Percentiles rank a stretch among this genome's conserved stretches.
These are phyloP conservation scores for Ceratocystis destructans DNA, from an alignment of 2,329 filamentous ascomycete species.

Conservation along the genomic window DNA sequence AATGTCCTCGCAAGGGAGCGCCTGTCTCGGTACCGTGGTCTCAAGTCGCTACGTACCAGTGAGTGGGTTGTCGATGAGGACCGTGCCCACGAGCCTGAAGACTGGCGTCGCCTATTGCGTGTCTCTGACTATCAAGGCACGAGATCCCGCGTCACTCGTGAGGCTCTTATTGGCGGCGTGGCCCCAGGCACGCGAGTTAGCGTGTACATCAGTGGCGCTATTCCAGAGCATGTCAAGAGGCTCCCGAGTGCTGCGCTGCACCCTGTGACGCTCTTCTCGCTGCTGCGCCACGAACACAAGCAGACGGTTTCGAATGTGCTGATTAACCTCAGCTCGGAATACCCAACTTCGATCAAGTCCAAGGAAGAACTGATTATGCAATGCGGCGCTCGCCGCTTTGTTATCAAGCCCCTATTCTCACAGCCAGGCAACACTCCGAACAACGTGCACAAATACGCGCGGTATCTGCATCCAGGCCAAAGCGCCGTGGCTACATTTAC, in stretches of 20 bases:
- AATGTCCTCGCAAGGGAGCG: slow-evolving; percentile 75
- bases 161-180: slow-evolving; percentile 80
- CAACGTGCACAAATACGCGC: slow-evolving; percentile 92
- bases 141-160: slow-evolving; percentile 59
- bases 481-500: slow-evolving; percentile 82
- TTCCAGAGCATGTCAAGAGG: slow-evolving; percentile 31
- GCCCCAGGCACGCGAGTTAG: slow-evolving; percentile 70
- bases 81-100: slow-evolving; percentile 69
- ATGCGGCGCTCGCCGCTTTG: slow-evolving; percentile 72
- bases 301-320: slow-evolving; percentile 79
- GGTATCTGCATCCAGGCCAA: slow-evolving; percentile 80
- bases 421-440: slow-evolving; percentile 82
- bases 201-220: slow-evolving; percentile 51
- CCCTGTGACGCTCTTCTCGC: slow-evolving; percentile 67
- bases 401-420: slow-evolving; percentile 84
- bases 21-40: slow-evolving; percentile 69
- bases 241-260: slow-evolving; percentile 35
- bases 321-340: slow-evolving; percentile 69
- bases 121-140: slow-evolving; percentile 82
- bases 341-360: slow-evolving; percentile 63
- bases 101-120: slow-evolving; percentile 75
- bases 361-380: slow-evolving; percentile 90
- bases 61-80: slow-evolving; percentile 85
- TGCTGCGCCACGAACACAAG: slow-evolving; percentile 92
- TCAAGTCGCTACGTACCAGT: slow-evolving; percentile 83